A percentile compares a stretch with the other conserved stretches of the same genome.
Evolutionary conservation across 495 filamentous ascomycete species (phyloP).

Genomic region (Penicillium robsamsonii): DNA sequence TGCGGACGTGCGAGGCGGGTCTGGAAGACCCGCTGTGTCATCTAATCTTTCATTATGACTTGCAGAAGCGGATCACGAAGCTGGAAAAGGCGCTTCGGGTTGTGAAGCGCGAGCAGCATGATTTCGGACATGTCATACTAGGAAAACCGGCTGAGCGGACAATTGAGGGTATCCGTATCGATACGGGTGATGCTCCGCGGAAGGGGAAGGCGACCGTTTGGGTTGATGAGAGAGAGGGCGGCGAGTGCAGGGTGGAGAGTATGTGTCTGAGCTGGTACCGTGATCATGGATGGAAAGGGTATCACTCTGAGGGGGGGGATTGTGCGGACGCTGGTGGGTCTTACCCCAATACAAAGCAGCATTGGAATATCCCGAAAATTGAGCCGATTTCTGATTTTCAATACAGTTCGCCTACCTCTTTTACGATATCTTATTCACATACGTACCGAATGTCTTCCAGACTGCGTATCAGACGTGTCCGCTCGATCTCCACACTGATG

Average conservation of each 20-base stretch:
- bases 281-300: constrained; percentile 85
- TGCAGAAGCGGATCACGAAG: constrained; percentile 89
- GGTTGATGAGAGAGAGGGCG: constrained; percentile 70
- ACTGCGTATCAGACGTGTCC: constrained; percentile 92
- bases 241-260: constrained; percentile 79
- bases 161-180: constrained; percentile 73
- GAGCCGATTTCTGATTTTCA: neutral
- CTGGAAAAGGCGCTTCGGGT: constrained; percentile 82
- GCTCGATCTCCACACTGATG: constrained; percentile 88
- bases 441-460: constrained; percentile 95
- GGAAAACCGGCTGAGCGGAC: constrained; percentile 69
- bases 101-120: constrained; percentile 84
- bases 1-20: constrained; percentile 81
- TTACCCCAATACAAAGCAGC: neutral
- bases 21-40: constrained; percentile 87
- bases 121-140: constrained; percentile 83
- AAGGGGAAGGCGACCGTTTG: constrained; percentile 75
- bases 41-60: constrained; percentile 86
- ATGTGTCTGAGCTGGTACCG: constrained; percentile 92
- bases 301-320: constrained; percentile 91
- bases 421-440: constrained; percentile 89
- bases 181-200: constrained; percentile 45
- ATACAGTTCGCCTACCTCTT: constrained; percentile 78
- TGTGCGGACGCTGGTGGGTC: constrained; percentile 68
- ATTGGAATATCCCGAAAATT: neutral